These are phyloP conservation scores for Trichoderma virens DNA, from an alignment of 495 filamentous ascomycete species.

Conservation along the genomic window DNA sequence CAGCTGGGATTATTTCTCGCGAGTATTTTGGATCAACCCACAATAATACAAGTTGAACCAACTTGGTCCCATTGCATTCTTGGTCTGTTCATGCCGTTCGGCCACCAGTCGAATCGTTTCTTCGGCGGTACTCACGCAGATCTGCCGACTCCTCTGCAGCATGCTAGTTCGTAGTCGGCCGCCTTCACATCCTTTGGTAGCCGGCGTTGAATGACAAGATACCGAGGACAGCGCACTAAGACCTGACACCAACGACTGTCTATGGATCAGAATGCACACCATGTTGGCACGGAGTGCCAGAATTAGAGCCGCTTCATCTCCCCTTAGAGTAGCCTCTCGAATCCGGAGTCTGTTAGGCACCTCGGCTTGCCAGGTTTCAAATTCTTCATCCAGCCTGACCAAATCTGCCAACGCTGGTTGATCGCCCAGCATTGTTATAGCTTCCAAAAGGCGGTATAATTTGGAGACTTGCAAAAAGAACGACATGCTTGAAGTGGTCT, in stretches of 20 bases:
- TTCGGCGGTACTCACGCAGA: slow-evolving; percentile 11
- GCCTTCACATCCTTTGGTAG: not conserved
- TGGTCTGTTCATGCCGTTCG: slow-evolving; percentile 12
- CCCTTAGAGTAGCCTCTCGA: not conserved
- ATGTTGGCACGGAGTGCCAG: slow-evolving; percentile 11
- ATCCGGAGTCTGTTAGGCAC: slow-evolving; percentile 9
- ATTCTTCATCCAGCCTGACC: slow-evolving; percentile 11
- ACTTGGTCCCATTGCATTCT: slow-evolving; percentile 12
- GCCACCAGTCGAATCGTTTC: slow-evolving; percentile 12
- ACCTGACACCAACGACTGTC: slow-evolving; percentile 11
- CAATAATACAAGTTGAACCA: slow-evolving; percentile 14
- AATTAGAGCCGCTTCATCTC: slow-evolving; percentile 10
- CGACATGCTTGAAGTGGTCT: slow-evolving; percentile 10
- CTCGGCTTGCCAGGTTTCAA: slow-evolving; percentile 9
- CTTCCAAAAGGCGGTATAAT: slow-evolving; percentile 10
- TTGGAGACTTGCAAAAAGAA: slow-evolving; percentile 13
- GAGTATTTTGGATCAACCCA: not conserved
- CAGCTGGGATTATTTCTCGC: not conserved
- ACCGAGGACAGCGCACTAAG: slow-evolving; percentile 9
- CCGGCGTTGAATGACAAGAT: not conserved
- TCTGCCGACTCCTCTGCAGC: slow-evolving; percentile 12
- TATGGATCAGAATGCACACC: slow-evolving; percentile 13
- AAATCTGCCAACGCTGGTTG: slow-evolving; percentile 1
- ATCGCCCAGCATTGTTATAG: slow-evolving; percentile 7
- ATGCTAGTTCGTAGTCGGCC: slow-evolving; percentile 8